Evolutionary conservation across 306 rosid species (phyloP), one percentile per base, ranked within the genome.

Genomic region (Trifolium repens): DNA sequence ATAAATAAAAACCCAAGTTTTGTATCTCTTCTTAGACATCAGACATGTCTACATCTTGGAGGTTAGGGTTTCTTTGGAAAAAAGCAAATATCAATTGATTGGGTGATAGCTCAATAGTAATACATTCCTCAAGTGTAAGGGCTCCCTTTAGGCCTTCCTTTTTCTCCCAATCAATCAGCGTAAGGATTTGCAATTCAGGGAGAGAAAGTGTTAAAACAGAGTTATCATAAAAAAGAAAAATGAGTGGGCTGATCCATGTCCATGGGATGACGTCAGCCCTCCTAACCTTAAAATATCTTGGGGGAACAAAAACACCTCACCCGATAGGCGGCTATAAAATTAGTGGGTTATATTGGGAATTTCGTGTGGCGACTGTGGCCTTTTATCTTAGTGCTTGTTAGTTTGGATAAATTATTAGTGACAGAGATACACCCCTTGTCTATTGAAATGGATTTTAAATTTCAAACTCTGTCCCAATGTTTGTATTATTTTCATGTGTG

Each of bases 401-500:
- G 62, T 8, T 17, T 53, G 62, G 53, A 65, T 15, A 9, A 16
- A 43, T 27, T 40, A 44, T 43, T 42, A 40, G 34, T 22, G 62
- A 55, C 24, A 55, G 1, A 4, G 14, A 24, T 42, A 27, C 57
- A 43, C 30, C 53, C 67, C 55, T 37, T 66, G 69, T 22, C 13
- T 42, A 44, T 47, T 79, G 47, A 17, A 68, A 13, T 74, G 53
- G 61, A 19, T 8, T 19, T 74, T 67, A 67, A 59, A 35, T 74
- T 69, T 34, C 62, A 47, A 69, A 70, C 3, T 47, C 44, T 60
- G 34, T 58, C 37, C 34, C 63, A 15, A 34, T 69, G 44, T 30
- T 58, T 47, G 35, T 46, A 34, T 58, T 39, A 34, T 69, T 77
- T 68, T 58, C 61, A 16, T 24, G 42, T 16, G 42, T 16, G 46